phyloP scores from a whole-genome alignment of 805 yeast genomes.

The Wickerhamomyces kurtzmanii region DNA sequence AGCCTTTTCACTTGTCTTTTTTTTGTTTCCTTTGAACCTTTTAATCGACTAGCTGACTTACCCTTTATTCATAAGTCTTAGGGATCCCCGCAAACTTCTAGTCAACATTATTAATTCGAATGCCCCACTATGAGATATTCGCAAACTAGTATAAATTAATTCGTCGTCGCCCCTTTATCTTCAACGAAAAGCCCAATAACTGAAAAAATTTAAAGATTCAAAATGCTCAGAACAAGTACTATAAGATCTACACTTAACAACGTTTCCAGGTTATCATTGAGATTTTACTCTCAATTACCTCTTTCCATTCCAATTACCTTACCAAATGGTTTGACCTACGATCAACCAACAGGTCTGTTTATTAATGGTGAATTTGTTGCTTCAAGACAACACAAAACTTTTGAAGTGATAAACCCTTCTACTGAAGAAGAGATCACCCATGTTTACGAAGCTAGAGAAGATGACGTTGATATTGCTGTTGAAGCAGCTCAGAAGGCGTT shows the following conservation, averaged over 20 bases:
- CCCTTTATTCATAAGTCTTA: too few species aligned
- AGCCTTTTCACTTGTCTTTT: too few species aligned
- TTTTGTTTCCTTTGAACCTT: background rate
- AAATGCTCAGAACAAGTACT: too few species aligned
- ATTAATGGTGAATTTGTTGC: constrained; percentile 70
- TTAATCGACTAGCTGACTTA: too few species aligned
- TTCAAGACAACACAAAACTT: constrained; percentile 48
- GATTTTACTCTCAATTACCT: constrained; percentile 27
- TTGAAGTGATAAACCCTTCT: constrained; percentile 57
- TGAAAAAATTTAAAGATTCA: too few species aligned
- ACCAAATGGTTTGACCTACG: constrained; percentile 67
- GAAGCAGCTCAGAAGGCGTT: constrained; percentile 77
- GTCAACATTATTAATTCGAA: too few species aligned
- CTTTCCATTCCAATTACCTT: constrained; percentile 39
- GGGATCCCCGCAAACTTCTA: too few species aligned
- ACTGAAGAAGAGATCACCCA: constrained; percentile 64
- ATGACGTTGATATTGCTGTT: constrained; percentile 78
- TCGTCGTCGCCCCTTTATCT: too few species aligned
- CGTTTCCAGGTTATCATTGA: constrained; percentile 8
- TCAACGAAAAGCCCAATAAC: too few species aligned
- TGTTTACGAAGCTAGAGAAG: constrained; percentile 67
- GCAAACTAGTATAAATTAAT: too few species aligned
- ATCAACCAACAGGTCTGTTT: constrained; percentile 77
- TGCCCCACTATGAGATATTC: too few species aligned
- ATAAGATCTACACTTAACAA: too few species aligned